Base-by-base conservation (phyloP, 139 green algal species). In the Ettlia oleoabundans region DNA sequence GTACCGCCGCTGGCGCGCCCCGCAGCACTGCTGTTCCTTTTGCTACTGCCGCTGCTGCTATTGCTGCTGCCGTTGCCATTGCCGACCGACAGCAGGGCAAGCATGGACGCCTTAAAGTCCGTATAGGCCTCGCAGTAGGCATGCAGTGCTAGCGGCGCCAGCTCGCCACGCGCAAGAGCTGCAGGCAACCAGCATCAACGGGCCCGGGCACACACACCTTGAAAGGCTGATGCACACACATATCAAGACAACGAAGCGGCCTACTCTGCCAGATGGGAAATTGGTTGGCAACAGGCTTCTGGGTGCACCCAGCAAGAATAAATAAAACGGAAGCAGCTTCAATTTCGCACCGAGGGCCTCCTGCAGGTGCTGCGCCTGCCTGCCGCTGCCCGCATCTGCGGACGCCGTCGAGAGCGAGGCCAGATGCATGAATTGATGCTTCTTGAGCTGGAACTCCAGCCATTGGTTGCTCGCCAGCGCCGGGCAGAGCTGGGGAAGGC, bases 361-460 rank as follows among this genome's bases (percentile, higher is more conserved):
- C 53, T 67, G 52, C 33, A 80, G 53, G 18, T 65, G 35, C 1
- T 28, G 28, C 30, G 43, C 43, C n/a, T 32, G 43, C 15, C 33
- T 47, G 43, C 30, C 15, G 19, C n/a, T n/a, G n/a, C 6, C 43
- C 4, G 10, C 42, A 13, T 32, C 55, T 43, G 7, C 28, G 9
- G 66, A 6, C 22, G 37, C 66, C 33, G 42, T 63, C 3, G 71
- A 30, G 7, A 47, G 51, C 2, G 73, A 47, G 24, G 73, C 73
- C 53, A 53, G 4, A 33, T 37, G 24, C 53, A 80, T 38, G 26
- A 80, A 80, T 7, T 52, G 58, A 4, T 68, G 51, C 35, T 35
- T 52, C 24, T 53, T 69, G 22, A 80, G 53, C 73, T 80, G 73
- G 24, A 80, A 80, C 35, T 80, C 24, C 52, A 80, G 73, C 51